phyloP scores from a whole-genome alignment of 2,329 filamentous ascomycete genomes.

The Akanthomyces lecanii region DNA sequence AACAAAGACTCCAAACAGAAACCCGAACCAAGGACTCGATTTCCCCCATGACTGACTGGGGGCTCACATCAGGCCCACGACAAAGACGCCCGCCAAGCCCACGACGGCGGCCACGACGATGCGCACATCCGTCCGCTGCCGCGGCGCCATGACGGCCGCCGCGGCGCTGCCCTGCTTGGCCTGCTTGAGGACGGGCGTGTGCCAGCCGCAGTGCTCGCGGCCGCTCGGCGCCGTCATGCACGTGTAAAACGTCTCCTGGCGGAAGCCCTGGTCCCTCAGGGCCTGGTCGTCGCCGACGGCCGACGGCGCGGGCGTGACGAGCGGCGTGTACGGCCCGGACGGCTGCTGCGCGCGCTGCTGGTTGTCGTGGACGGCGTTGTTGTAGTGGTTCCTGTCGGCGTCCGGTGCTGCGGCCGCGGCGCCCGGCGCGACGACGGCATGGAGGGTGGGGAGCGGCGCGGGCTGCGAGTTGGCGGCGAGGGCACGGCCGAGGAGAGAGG shows the following conservation, averaged over 20 bases:
- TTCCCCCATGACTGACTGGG: no score
- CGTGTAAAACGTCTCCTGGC: conserved; percentile 32
- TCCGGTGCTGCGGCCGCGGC: background rate
- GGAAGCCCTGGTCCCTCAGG: conserved; percentile 28
- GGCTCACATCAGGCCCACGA: conserved; percentile 23
- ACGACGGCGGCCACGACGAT: conserved; percentile 22
- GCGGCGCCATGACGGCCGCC: background rate
- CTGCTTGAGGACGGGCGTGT: conserved; percentile 30
- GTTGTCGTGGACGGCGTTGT: conserved; percentile 5
- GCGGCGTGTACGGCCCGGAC: conserved; percentile 23
- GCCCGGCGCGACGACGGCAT: background rate
- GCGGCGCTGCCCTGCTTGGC: conserved; percentile 19
- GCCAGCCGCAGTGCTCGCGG: conserved; percentile 34
- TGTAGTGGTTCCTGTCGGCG: background rate
- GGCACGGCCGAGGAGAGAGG: background rate
- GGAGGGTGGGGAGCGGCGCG: background rate
- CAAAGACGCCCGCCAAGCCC: conserved; percentile 25
- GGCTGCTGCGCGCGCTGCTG: background rate
- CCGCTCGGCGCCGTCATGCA: conserved; percentile 29
- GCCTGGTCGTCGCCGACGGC: conserved; percentile 30
- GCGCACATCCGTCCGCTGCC: conserved; percentile 21
- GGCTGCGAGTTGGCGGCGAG: background rate
- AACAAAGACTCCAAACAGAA: background rate
- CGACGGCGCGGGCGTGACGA: conserved; percentile 31
- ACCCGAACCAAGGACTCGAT: no score